Evolutionary conservation across 2,329 filamentous ascomycete species (phyloP).

Genomic region (Phialocephala subalpina): DNA sequence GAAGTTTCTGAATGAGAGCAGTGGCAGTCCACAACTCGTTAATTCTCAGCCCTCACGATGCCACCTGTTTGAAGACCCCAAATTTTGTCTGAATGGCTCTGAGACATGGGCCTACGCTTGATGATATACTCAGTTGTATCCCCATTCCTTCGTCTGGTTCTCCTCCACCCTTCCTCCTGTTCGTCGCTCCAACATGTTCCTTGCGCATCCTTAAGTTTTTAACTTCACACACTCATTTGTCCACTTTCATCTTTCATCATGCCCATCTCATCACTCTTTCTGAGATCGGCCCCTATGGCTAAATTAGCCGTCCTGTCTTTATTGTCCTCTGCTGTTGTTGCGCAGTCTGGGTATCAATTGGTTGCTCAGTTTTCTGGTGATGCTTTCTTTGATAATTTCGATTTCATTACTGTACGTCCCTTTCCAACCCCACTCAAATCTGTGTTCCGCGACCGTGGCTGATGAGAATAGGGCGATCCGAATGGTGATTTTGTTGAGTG

Average conservation of each 20-base stretch:
- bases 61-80: not conserved
- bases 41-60: not conserved
- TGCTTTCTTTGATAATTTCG: slow-evolving; percentile 18
- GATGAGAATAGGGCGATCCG: slow-evolving; percentile 7
- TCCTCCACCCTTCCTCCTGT: not conserved
- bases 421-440: too few relatives aligned
- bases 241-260: not conserved
- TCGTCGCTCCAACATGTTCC: not conserved
- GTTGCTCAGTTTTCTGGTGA: not conserved
- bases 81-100: not conserved
- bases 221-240: slow-evolving; percentile 3
- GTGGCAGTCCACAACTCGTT: not conserved
- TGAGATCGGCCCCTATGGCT: slow-evolving; percentile 18
- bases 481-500: slow-evolving; percentile 14
- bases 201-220: not conserved
- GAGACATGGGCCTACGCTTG: not conserved
- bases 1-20: not conserved
- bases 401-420: slow-evolving; percentile 17
- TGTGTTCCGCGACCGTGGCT: not conserved
- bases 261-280: slow-evolving; percentile 25
- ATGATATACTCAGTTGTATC: not conserved
- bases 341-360: slow-evolving; percentile 9
- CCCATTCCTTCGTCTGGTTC: not conserved
- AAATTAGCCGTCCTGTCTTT: slow-evolving; percentile 20
- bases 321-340: slow-evolving; percentile 10